Evolutionary conservation across 345 rosid species (phyloP), one percentile per base, ranked within the genome.

Genomic region (Populus nigra): DNA sequence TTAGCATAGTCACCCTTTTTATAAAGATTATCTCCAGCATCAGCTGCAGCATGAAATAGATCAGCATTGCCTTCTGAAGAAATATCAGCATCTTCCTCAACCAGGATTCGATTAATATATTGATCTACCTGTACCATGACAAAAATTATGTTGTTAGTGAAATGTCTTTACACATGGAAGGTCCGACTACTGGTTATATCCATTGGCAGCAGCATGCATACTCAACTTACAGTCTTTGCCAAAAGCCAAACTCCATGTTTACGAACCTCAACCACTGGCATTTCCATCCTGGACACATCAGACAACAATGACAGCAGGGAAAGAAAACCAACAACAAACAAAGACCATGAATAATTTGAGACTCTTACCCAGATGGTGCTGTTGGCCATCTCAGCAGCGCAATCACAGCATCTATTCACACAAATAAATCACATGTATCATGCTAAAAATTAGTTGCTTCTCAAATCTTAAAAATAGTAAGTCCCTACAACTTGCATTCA

Each of bases 301-400:
- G 45, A 69, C 27, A 76, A 72, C 36, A 68, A n/a, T 6, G 29
- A 43, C 55, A 29, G 68, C 31, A 45, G 66, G 55, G 15, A 50
- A 70, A 18, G 31, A 65, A 47, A 23, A 41, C 5, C n/a, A 27
- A 72, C 49, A 82, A 43, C 72, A 38, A 69, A 22, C 15, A 20
- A 31, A 9, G 27, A 13, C 11, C 65, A 69, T 41, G 31, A n/a
- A 33, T 43, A 7, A 31, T 29, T 47, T 27, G 5, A 65, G 9
- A n/a, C 39, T 35, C 77, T 76, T 76, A 76, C 83, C 83, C 83
- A 43, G 80, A 39, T 8, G 83, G 83, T 22, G 83, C 74, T 15
- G 77, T 81, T 66, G 83, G 83, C 83, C 83, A 81, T 73, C 83
- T 81, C 65, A 81, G 65, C 62, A 76, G 71, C 11, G 80, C 83